Percentiles rank a stretch among this genome's conserved stretches.
These are phyloP conservation scores for Diversispora eburnea DNA, from an alignment of 192 early-diverging fungal species.

Conservation along the genomic window DNA sequence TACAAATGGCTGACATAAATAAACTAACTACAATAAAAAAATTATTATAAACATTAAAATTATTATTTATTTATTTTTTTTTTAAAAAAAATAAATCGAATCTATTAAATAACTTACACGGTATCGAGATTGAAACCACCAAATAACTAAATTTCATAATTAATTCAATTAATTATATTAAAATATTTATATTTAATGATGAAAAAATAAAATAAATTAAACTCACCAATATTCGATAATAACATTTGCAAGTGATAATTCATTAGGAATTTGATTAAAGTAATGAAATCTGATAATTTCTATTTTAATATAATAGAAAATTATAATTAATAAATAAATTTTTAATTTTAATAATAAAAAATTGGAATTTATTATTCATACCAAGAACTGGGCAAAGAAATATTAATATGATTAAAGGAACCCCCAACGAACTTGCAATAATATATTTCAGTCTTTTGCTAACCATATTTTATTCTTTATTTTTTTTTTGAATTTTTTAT, in stretches of 20 bases:
- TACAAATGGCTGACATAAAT: neutral
- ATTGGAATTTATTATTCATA: neutral
- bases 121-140: neutral
- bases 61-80: neutral
- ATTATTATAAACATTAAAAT: neutral
- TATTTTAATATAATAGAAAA: neutral
- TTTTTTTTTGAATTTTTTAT: no score
- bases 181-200: neutral
- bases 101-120: neutral
- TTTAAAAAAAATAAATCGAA: neutral
- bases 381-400: neutral
- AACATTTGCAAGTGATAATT: neutral
- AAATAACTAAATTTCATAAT: neutral
- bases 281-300: neutral
- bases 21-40: neutral
- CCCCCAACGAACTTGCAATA: neutral
- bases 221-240: neutral
- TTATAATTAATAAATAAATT: neutral
- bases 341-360: neutral
- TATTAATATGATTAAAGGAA: neutral
- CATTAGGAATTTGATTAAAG: neutral
- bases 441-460: neutral
- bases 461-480: no score
- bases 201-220: neutral
- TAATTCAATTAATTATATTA: neutral